Conservation (phyloP, 345 rosid species). For the Psidium guajava region DNA sequence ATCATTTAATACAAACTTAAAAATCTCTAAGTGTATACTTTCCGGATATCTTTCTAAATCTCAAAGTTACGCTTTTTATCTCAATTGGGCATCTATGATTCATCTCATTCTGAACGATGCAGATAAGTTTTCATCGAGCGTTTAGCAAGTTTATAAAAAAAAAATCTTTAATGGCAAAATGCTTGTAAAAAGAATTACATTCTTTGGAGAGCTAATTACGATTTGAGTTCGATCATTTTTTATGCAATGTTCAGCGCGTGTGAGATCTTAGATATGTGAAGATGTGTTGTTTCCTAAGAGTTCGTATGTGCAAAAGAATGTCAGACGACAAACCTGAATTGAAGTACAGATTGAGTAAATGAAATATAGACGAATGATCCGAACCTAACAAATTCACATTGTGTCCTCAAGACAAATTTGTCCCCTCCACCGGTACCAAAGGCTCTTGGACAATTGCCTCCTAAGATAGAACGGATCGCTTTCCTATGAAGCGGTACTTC, state of each 20-base stretch:
- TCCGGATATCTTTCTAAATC: neutral
- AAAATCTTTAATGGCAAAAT: neutral
- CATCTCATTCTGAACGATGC: neutral
- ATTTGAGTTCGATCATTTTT: neutral
- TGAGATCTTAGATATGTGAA: neutral
- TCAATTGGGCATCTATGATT: neutral
- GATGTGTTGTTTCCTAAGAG: no score
- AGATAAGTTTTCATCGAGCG: neutral
- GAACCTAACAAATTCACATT: no score
- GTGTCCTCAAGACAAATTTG: no score
- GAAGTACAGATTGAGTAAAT: no score
- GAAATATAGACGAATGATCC: no score
- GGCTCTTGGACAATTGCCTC: no score
- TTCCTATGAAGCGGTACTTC: no score
- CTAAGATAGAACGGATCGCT: no score
- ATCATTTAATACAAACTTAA: neutral
- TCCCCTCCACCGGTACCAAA: no score
- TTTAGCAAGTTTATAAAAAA: neutral
- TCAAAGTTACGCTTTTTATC: neutral
- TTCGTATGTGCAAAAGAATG: no score
- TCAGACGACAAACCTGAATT: no score
- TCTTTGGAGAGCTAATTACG: neutral
- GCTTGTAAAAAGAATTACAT: neutral
- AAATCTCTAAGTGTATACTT: neutral
- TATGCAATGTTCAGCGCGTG: neutral